Base-by-base conservation (phyloP, 148 eudicot species). In the Mesembryanthemum crystallinum region DNA sequence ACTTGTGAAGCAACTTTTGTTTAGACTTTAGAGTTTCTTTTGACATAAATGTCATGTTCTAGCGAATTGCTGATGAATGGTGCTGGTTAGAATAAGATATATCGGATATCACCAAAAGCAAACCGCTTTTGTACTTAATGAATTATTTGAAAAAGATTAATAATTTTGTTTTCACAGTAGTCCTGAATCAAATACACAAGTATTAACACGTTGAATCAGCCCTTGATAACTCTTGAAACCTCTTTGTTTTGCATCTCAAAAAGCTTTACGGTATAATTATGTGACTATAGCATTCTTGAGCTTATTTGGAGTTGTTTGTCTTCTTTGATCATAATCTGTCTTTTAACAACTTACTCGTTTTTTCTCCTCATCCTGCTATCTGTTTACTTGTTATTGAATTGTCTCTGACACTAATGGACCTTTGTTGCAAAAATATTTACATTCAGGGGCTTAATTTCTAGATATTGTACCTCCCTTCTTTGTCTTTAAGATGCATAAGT, bases 171-270 rank as follows among this genome's bases (percentile, higher is more conserved):
- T 52, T 15, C n/a, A 52, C 18, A 17, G 58, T 20, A 52, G 3
- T 52, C 15, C n/a, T 52, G 21, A 21, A 52, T 52, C 52, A 52
- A 52, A 15, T 3, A 12, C 1, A 18, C 15, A 52, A 12, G n/a
- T n/a, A n/a, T 12, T 4, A 17, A 52, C 18, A 47, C 13, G 8
- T 47, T 3, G 39, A 35, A 35, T 7, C 2, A 8, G 49, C 9
- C 49, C 49, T 45, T 68, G 32, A 25, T 68, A 17, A 42, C 71
- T 67, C 20, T 25, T 68, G 52, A n/a, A 68, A 35, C 39, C 39
- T 35, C 6, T 35, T 35, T 35, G 39, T 2, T 35, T 45, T 10
- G 49, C 49, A 45, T 45, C 49, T 45, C 49, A 45, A 45, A 45
- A 45, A 45, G 43, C 49, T 8, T 1, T 45, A 8, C 9, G 49